Percentiles rank a stretch among this genome's conserved stretches.
phyloP scores from a whole-genome alignment of 2,329 filamentous ascomycete genomes.

The Epichloe scottii region DNA sequence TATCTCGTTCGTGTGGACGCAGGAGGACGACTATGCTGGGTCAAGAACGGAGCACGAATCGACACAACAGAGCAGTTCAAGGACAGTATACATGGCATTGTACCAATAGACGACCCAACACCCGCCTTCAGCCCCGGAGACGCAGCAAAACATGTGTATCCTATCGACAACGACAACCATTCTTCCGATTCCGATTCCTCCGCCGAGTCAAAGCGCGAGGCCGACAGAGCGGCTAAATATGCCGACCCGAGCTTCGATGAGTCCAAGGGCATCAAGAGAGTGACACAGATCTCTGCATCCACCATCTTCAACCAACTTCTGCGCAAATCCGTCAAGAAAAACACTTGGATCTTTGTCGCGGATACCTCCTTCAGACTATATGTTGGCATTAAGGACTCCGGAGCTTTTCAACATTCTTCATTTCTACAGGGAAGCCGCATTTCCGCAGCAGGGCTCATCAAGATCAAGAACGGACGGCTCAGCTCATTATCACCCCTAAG shows the following conservation, averaged over 20 bases:
- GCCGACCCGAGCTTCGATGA: slow-evolving; percentile 50
- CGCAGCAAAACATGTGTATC: slow-evolving; percentile 6
- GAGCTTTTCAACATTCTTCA: slow-evolving; percentile 82
- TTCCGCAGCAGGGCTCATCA: slow-evolving; percentile 71
- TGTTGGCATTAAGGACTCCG: slow-evolving; percentile 79
- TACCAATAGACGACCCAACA: slow-evolving; percentile 46
- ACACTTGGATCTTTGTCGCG: slow-evolving; percentile 88
- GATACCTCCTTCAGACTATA: slow-evolving; percentile 79
- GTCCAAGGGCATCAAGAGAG: slow-evolving; percentile 39
- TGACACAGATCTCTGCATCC: slow-evolving; percentile 54
- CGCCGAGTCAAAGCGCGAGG: slow-evolving; percentile 36
- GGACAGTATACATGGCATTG: slow-evolving; percentile 67
- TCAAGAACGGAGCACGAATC: slow-evolving; percentile 66
- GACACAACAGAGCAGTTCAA: slow-evolving; percentile 64
- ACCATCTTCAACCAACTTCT: slow-evolving; percentile 69
- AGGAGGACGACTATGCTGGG: slow-evolving; percentile 72
- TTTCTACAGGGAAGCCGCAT: slow-evolving; percentile 78
- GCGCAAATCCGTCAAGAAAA: slow-evolving; percentile 67
- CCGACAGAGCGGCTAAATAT: slow-evolving; percentile 51
- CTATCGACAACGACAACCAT: slow-evolving; percentile 8
- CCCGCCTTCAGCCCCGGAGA: slow-evolving; percentile 32
- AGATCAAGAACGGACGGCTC: slow-evolving; percentile 71
- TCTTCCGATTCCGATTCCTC: slow-evolving; percentile 24
- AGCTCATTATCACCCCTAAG: slow-evolving; percentile 56
- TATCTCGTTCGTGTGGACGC: slow-evolving; percentile 69